Evolutionary conservation across 768 basidiomycete species (phyloP), one percentile per base, ranked within the genome.

Genomic region (Tricholoma saponaceum): DNA sequence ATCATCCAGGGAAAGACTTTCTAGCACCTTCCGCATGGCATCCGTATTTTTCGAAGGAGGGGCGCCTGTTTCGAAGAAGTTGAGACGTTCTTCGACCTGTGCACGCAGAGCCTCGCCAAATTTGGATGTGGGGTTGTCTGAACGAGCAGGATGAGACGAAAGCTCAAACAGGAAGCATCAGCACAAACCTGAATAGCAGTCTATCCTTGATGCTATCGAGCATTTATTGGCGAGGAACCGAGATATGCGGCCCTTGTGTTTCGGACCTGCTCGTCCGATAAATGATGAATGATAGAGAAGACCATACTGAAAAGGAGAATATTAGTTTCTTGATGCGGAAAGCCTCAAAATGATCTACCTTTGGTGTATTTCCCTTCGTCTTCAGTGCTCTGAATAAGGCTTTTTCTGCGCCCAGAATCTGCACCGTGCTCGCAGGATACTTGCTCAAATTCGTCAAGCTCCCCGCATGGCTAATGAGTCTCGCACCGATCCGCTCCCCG

Each of bases 141-240:
- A n/a, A 44, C 28, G 16, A 30, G 23, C 41, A 25, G 1, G 23
- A 60, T 23, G 64, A 54, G 47, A 58, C 30, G 23, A 41, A 49
- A 51, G 46, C 43, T 44, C 33, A 25, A 9, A 32, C 18, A 18
- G 8, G 33, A 1, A 20, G 54, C 16, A 20, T 33, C 3, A 30
- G 12, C 13, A 66, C 82, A 55, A 64, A 90, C 92, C 92, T 2
- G 88, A 79, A 69, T 90, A 98, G 72, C 95, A 98, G 70, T 98
- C 96, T 73, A 98, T 98, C 55, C 96, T 83, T 14, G 93, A 91
- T 1, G 96, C 96, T 64, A 98, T 98, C 55, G 95, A 95, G 69
- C 93, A 95, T 74, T 98, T 98, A 82, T 98, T 98, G 37, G 96
- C 96, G 7, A 98, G 80, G 83, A 98, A 98, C n/a, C 96, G 88